phyloP scores from a whole-genome alignment of 495 filamentous ascomycete species.

The Tuber brumale region DNA sequence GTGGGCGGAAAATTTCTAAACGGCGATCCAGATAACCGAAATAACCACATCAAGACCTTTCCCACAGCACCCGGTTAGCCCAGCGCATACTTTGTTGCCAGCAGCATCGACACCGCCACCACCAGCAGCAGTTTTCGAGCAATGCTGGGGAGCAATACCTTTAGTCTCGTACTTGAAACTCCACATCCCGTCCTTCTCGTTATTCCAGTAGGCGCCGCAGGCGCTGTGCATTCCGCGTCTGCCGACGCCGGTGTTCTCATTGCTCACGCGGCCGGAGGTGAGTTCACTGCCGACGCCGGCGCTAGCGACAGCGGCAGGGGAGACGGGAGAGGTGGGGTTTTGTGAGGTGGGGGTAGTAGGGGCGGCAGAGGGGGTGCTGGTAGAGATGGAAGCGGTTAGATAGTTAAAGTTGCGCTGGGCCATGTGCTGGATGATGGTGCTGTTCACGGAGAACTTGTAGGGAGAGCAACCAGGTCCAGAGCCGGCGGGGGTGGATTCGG shows the following conservation, averaged over 20 bases:
- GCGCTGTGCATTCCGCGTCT: constrained; percentile 94
- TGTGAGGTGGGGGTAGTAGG: constrained; percentile 31
- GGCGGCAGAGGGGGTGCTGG: constrained; percentile 40
- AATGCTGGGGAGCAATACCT: constrained; percentile 16
- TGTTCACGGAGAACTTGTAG: constrained; percentile 92
- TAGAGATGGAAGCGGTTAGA: constrained; percentile 41
- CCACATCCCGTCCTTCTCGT: constrained; percentile 96
- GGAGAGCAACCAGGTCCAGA: constrained; percentile 45
- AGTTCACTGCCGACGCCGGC: constrained; percentile 39
- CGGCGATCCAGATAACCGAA: constrained; percentile 79
- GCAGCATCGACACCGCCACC: neutral
- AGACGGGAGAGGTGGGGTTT: constrained; percentile 33
- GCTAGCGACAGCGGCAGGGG: constrained; percentile 42
- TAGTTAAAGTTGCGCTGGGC: constrained; percentile 47
- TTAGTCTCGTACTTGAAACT: constrained; percentile 76
- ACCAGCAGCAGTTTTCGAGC: neutral
- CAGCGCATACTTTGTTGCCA: neutral
- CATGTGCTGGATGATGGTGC: constrained; percentile 93
- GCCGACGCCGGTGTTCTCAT: constrained; percentile 57
- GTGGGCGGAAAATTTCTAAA: constrained; percentile 41
- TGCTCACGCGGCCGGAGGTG: constrained; percentile 42
- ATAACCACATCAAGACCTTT: constrained; percentile 89
- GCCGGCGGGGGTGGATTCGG: constrained; percentile 55
- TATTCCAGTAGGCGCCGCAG: constrained; percentile 93
- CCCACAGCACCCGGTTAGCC: neutral